Evolutionary conservation across 495 filamentous ascomycete genomes (phyloP).

Genomic region (Neurospora intermedia): DNA sequence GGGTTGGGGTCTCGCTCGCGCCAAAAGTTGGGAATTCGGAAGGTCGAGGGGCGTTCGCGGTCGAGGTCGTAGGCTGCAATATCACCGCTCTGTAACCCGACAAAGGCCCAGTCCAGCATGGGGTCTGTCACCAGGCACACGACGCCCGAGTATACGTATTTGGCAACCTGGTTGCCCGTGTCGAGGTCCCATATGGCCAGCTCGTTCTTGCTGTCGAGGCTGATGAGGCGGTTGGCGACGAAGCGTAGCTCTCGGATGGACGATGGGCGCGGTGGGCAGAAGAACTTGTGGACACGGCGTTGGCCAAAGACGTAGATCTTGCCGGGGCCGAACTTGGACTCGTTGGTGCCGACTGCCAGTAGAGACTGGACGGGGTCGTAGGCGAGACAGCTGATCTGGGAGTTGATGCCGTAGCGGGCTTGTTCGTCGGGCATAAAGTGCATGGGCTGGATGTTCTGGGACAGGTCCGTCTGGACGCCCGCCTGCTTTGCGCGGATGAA

Average conservation of each 20-base stretch:
- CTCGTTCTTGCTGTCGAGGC: constrained; percentile 75
- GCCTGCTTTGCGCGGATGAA: constrained; percentile 88
- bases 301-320: constrained; percentile 90
- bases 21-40: constrained; percentile 81
- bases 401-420: constrained; percentile 76
- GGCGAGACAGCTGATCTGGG: constrained; percentile 68
- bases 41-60: constrained; percentile 59
- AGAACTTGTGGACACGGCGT: constrained; percentile 60
- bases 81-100: constrained; percentile 69
- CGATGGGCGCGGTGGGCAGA: constrained; percentile 51
- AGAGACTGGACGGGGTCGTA: constrained; percentile 93
- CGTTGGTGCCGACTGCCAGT: constrained; percentile 82
- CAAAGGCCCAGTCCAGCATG: constrained; percentile 79
- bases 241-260: constrained; percentile 33
- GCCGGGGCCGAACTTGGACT: constrained; percentile 63
- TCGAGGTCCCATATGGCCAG: constrained; percentile 65
- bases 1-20: constrained; percentile 43
- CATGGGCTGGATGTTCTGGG: constrained; percentile 61
- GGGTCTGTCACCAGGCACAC: constrained; percentile 69
- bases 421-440: constrained; percentile 77
- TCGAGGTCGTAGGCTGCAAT: constrained; percentile 86
- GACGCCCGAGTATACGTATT: constrained; percentile 64
- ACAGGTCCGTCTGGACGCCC: constrained; percentile 83
- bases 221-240: constrained; percentile 63
- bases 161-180: constrained; percentile 45